Base-by-base conservation (phyloP, 306 rosid genomes). In the Vigna angularis region DNA sequence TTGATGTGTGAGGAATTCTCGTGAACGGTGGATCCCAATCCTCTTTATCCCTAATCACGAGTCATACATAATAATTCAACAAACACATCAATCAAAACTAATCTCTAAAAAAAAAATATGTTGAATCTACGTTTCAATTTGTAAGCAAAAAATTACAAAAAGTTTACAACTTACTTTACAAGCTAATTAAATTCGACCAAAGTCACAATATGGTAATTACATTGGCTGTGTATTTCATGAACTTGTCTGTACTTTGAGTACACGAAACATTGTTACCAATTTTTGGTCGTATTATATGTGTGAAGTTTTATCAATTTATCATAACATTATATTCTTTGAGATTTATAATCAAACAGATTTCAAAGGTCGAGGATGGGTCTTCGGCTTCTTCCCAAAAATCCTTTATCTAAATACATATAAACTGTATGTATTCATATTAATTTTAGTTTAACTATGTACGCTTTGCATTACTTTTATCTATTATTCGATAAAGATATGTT, bases 11-110 rank as follows among this genome's bases (percentile, higher is more conserved):
- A 18, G 48, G 69, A n/a, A 42, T 66, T 42, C 72, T 44, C 72
- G 72, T 66, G 72, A 66, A 66, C 20, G 72, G 53, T 44, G 72
- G 72, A 66, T 42, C 36, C 51, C 72, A 18, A 17, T 42, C 36
- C 36, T 42, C 52, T 0, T 20, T 42, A 11, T 40, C 72, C 36
- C 36, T 42, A 13, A 66, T 17, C 70, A 17, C 32, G 11, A 66
- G 9, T 17, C 48, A 9, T 17, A 65, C 51, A 16, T 38, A 40
- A 17, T 17, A 66, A 18, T 66, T 66, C 32, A 40, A 66, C 5
- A 18, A 17, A 42, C 5, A 20, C 16, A 2, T 42, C n/a, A 18
- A 65, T 65, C 30, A n/a, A 38, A 40, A 38, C 2, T n/a, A 7
- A 34, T 63, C 3, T 58, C 6, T 9, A 42, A 42, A 1, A 42